Percentiles rank a stretch among this genome's conserved stretches.
These are phyloP conservation scores for Vitis vinifera DNA, from an alignment of 164 flowering plant species.

Conservation along the genomic window ASM3070453v1 NC_081812.1:20910501-20911000, in stretches of 20 bases:
- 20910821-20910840: conserved; percentile 58
- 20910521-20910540: no score
- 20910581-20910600: neutral
- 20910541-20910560: neutral
- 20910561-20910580: neutral
- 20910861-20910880: conserved; percentile 69
- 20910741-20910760: conserved; percentile 68
- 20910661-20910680: conserved; percentile 56
- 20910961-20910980: conserved; percentile 74
- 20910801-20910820: conserved; percentile 46
- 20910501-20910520: no score
- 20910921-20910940: conserved; percentile 56
- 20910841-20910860: conserved; percentile 59
- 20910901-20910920: conserved; percentile 76
- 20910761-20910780: conserved; percentile 67
- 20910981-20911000: conserved; percentile 84
- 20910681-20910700: conserved; percentile 80
- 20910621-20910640: neutral
- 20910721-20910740: conserved; percentile 68
- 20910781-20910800: conserved; percentile 67
- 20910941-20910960: conserved; percentile 90
- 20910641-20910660: conserved; percentile 9
- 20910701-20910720: conserved; percentile 62
- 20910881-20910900: conserved; percentile 55
- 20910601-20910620: neutral